Evolutionary conservation across 2,329 filamentous ascomycete species (phyloP).

Genomic region (Ascocoryne sarcoides): DNA sequence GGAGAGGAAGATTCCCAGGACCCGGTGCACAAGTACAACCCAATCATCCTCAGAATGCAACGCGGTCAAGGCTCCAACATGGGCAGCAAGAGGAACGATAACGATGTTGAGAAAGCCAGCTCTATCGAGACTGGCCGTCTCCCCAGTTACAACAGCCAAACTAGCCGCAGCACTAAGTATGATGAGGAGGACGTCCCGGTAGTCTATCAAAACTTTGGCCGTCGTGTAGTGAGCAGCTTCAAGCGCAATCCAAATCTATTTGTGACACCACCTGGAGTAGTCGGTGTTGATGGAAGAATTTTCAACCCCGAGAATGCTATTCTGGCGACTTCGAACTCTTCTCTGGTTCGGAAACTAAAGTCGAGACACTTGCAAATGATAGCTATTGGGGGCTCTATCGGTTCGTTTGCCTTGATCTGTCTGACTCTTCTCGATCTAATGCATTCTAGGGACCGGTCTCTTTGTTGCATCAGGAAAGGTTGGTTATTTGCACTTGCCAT

Average conservation of each 20-base stretch:
- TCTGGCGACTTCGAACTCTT: conserved; percentile 58
- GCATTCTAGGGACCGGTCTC: conserved; percentile 38
- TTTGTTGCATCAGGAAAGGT: conserved; percentile 51
- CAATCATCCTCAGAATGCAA: neutral
- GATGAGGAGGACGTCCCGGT: conserved; percentile 18
- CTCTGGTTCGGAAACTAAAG: conserved; percentile 23
- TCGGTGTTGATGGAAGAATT: conserved; percentile 27
- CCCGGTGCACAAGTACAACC: too few species aligned
- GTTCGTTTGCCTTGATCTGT: conserved; percentile 37
- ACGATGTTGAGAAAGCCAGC: conserved; percentile 9
- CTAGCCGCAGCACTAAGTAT: conserved; percentile 14
- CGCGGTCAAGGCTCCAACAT: neutral
- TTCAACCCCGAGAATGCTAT: conserved; percentile 57
- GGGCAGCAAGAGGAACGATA: conserved; percentile 1
- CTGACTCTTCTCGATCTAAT: conserved; percentile 27
- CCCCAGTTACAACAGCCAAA: conserved; percentile 10
- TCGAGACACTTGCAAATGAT: conserved; percentile 36
- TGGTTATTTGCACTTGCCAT: conserved; percentile 1
- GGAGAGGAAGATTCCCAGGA: too few species aligned
- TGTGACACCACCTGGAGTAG: conserved; percentile 35
- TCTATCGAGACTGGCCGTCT: conserved; percentile 1
- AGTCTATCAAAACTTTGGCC: conserved; percentile 9
- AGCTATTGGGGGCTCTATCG: conserved; percentile 37
- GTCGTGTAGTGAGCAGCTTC: conserved; percentile 23
- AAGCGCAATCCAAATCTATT: conserved; percentile 33